Conservation (phyloP, 768 basidiomycete genomes). For the Psilocybe tampanensis region DNA sequence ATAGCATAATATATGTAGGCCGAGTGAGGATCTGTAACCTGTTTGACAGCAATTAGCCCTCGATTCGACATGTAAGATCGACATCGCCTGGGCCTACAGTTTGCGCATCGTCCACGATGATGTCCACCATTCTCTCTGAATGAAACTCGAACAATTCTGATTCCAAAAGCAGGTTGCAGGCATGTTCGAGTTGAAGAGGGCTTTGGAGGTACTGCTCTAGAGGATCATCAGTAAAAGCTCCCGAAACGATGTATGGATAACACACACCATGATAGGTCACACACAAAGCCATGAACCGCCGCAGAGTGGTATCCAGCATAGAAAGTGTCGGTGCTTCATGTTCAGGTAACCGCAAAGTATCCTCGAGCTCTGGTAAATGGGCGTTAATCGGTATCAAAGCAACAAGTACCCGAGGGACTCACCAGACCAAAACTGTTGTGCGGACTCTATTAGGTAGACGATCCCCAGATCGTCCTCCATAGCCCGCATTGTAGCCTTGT, state of each 20-base stretch:
- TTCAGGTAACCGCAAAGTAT: slow-evolving; percentile 68
- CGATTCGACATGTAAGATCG: slow-evolving; percentile 3
- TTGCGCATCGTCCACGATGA: slow-evolving; percentile 69
- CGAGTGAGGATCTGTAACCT: slow-evolving; percentile 87
- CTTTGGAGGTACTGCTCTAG: slow-evolving; percentile 83
- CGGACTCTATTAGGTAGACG: slow-evolving; percentile 78
- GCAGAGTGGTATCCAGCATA: slow-evolving; percentile 76
- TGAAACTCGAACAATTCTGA: slow-evolving; percentile 91
- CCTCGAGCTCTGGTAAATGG: slow-evolving; percentile 77
- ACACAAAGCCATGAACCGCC: slow-evolving; percentile 77
- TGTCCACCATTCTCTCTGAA: slow-evolving; percentile 88
- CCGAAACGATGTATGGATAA: slow-evolving; percentile 4
- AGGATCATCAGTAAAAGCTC: slow-evolving; percentile 11
- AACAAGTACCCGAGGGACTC: slow-evolving; percentile 25
- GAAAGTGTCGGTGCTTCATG: slow-evolving; percentile 66
- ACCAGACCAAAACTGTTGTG: slow-evolving; percentile 94
- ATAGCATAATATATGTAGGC: slow-evolving; percentile 80
- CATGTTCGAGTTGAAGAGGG: slow-evolving; percentile 83
- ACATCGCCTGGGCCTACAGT: slow-evolving; percentile 48
- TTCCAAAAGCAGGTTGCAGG: slow-evolving; percentile 71
- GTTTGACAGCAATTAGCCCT: slow-evolving; percentile 1
- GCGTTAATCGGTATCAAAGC: slow-evolving; percentile 1
- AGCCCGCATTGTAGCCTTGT: slow-evolving; percentile 32
- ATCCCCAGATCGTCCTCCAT: slow-evolving; percentile 77
- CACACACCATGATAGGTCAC: slow-evolving; percentile 84